Conservation (phyloP, 352 stramenopile genomes). For the Phytophthora pseudosyringae region DNA sequence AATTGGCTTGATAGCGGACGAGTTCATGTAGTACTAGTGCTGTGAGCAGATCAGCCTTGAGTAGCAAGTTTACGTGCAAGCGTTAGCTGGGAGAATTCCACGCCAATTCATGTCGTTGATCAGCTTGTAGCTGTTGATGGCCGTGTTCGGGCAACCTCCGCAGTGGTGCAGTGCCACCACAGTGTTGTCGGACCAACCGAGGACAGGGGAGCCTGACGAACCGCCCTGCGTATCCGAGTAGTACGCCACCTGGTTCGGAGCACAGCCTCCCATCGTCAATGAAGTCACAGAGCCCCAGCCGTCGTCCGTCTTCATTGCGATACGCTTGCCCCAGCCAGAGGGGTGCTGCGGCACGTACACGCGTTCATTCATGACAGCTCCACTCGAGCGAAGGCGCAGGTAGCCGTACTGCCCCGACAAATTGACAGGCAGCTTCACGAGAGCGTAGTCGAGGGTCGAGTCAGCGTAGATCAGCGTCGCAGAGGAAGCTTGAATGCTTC, state of each 20-base stretch:
- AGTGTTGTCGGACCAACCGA: conserved; percentile 61
- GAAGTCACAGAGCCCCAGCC: conserved; percentile 52
- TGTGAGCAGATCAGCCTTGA: not conserved
- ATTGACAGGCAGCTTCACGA: conserved; percentile 70
- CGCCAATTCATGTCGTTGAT: conserved; percentile 51
- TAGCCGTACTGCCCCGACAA: conserved; percentile 58
- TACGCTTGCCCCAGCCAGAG: conserved; percentile 67
- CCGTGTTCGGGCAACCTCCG: conserved; percentile 78
- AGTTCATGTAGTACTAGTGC: not conserved
- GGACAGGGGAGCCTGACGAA: conserved; percentile 75
- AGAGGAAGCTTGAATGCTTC: conserved; percentile 37
- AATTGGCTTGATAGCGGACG: not conserved
- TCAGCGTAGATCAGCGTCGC: conserved; percentile 51
- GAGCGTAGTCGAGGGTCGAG: conserved; percentile 60
- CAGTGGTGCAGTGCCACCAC: conserved; percentile 81
- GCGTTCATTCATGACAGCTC: conserved; percentile 51
- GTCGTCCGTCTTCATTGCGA: conserved; percentile 61
- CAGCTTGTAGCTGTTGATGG: conserved; percentile 70
- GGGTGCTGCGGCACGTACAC: conserved; percentile 78
- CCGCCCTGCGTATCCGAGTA: conserved; percentile 72
- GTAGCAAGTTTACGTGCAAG: conserved; percentile 31
- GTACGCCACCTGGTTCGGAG: conserved; percentile 67
- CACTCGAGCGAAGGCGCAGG: conserved; percentile 54
- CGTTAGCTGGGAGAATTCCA: conserved; percentile 51
- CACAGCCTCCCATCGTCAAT: conserved; percentile 51